A percentile compares a stretch with the other conserved stretches of the same genome.
These are phyloP conservation scores for Brettanomyces naardenensis DNA, from an alignment of 805 yeast genomes.

Conservation along the genomic window DNA sequence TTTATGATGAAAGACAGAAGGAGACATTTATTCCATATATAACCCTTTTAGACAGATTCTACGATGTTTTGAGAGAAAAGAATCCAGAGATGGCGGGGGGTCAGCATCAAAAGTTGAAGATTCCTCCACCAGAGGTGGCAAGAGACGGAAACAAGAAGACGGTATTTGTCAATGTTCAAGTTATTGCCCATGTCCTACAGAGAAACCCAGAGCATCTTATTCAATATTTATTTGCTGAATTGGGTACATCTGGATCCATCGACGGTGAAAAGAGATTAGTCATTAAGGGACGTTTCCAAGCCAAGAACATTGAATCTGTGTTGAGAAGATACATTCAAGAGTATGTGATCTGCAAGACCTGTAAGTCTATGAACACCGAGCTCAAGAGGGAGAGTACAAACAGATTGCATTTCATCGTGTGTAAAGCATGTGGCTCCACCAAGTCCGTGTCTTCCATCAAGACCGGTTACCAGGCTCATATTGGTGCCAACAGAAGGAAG, in stretches of 20 bases:
- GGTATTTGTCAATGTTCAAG: conserved; percentile 91
- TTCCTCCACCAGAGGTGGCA: conserved; percentile 94
- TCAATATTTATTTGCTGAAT: conserved; percentile 93
- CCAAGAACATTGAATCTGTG: conserved; percentile 94
- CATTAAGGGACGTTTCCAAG: conserved; percentile 96
- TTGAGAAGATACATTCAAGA: conserved; percentile 94
- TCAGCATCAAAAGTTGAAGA: conserved; percentile 86
- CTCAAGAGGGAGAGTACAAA: conserved; percentile 92
- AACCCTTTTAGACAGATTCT: conserved; percentile 75
- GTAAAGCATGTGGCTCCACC: conserved; percentile 96
- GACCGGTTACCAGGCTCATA: conserved; percentile 99
- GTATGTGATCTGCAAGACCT: conserved; percentile 97
- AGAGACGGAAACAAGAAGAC: conserved; percentile 98
- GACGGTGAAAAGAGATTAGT: conserved; percentile 97
- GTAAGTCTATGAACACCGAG: conserved; percentile 95
- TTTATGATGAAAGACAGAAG: conserved; percentile 23
- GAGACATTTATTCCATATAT: conserved; percentile 64
- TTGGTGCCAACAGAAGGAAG: conserved; percentile 70
- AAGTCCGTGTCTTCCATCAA: conserved; percentile 95
- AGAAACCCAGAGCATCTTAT: conserved; percentile 96
- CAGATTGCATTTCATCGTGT: conserved; percentile 94
- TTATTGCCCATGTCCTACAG: conserved; percentile 87
- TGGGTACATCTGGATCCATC: conserved; percentile 99
- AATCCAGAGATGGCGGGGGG: conserved; percentile 99
- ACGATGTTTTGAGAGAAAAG: conserved; percentile 76